Base-by-base conservation (phyloP, 768 basidiomycete species). In the Macrolepiota dolichaula region DNA sequence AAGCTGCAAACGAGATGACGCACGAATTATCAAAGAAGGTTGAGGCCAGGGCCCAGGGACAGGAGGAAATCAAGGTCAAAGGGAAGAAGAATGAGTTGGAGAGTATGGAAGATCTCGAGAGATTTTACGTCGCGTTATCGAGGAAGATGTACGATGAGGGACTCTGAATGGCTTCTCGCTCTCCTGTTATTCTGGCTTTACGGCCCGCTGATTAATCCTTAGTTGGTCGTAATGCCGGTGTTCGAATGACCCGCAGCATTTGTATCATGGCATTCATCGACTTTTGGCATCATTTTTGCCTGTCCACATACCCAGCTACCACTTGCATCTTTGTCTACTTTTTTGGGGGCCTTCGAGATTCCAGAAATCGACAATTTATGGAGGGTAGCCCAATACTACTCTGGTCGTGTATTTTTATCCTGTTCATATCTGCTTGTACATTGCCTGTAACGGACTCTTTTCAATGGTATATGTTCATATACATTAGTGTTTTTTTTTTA, bases 91-190 rank as follows among this genome's bases (percentile, higher is more conserved):
- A 79, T 37, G 88, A 90, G 62, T 68, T 88, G 13, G 80, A 76
- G 55, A 81, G 81, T 59, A 89, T 89, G 74, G 82, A 84, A 67
- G 91, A 94, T 69, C 73, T 98, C 69, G 94, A 96, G 70, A 77
- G 87, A 67, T 92, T 99, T 73, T 96, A 96, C 72, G 81, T 97
- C 36, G 92, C 95, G 5, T 72, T 98, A 49, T 85, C 91, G 64
- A 83, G 90, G 73, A 96, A 93, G 76, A 73, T 99, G 75, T 94
- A 95, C 66, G 91, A 98, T 61, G 94, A 97, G 70, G 96, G 96
- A 11, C 73, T 95, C 68, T 97, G 75, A 79, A 7, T 32, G 29
- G 29, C 29, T 32, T 32, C 22, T 38, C 19, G 50, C 24, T 32
- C 24, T 38, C 24, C 19, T 15, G 44, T 24, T 32, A 27, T 27